Conservation (phyloP, 495 filamentous ascomycete genomes). For the Trichocladium antarcticum region DNA sequence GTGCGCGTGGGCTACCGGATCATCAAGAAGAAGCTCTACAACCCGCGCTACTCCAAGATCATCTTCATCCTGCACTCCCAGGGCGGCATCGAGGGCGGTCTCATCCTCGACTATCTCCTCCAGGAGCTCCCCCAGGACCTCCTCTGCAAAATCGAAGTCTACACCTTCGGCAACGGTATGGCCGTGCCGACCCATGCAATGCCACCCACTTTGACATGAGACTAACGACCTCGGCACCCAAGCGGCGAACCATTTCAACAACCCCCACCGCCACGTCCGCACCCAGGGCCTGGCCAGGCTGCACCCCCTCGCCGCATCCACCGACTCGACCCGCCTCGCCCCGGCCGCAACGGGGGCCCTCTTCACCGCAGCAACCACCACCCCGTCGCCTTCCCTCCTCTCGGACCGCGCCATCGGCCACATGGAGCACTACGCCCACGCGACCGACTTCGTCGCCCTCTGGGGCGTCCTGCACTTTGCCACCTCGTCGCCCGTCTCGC, state of each 20-base stretch:
- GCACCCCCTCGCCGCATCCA: slow-evolving; percentile 19
- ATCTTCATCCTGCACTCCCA: slow-evolving; percentile 73
- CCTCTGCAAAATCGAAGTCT: slow-evolving; percentile 63
- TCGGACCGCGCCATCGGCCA: slow-evolving; percentile 48
- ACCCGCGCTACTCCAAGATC: slow-evolving; percentile 53
- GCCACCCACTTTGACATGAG: no score
- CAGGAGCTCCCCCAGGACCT: slow-evolving; percentile 59
- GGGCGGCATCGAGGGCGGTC: slow-evolving; percentile 63
- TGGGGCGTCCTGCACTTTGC: slow-evolving; percentile 67
- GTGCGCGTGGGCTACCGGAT: slow-evolving; percentile 46
- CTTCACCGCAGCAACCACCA: slow-evolving; percentile 9
- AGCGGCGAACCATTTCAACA: slow-evolving; percentile 85
- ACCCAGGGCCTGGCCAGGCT: slow-evolving; percentile 15
- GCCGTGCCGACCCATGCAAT: no score
- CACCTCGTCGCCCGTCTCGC: slow-evolving; percentile 26
- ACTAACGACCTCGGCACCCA: no score
- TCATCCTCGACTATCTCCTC: slow-evolving; percentile 70
- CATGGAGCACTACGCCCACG: slow-evolving; percentile 80
- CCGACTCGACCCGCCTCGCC: slow-evolving; percentile 15
- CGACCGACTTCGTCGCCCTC: slow-evolving; percentile 60
- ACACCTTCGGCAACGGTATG: slow-evolving; percentile 78
- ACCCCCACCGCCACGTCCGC: slow-evolving; percentile 44
- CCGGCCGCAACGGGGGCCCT: not conserved
- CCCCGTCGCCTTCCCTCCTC: slow-evolving; percentile 14
- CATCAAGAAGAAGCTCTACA: slow-evolving; percentile 49